Evolutionary conservation across 140 eudicot species (phyloP).

Genomic region (Stevia rebaudiana): DNA sequence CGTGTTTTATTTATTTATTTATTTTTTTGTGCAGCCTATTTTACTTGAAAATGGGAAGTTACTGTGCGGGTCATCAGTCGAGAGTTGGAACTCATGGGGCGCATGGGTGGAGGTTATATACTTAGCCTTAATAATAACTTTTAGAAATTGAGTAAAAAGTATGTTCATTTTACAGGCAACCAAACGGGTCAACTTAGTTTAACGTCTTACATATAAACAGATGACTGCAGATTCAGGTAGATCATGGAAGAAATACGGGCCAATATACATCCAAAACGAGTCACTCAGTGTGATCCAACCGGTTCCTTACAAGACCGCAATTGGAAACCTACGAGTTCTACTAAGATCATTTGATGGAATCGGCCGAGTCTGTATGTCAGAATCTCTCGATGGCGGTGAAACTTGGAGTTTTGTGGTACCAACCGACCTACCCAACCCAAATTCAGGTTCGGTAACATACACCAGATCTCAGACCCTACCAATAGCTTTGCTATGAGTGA

Average conservation of each 20-base stretch:
- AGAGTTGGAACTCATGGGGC: constrained; percentile 99
- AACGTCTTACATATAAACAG: constrained; percentile 36
- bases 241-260: constrained; percentile 77
- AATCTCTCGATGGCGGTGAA: constrained; percentile 72
- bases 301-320: constrained; percentile 73
- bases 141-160: too few relatives aligned
- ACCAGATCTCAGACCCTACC: too few relatives aligned
- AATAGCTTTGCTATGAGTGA: too few relatives aligned
- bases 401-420: constrained; percentile 73
- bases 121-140: background rate
- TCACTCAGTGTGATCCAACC: constrained; percentile 84
- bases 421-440: constrained; percentile 75
- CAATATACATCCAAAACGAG: constrained; percentile 52
- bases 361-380: constrained; percentile 73
- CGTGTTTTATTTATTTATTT: background rate
- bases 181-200: background rate
- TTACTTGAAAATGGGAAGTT: constrained; percentile 72
- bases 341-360: constrained; percentile 70
- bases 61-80: constrained; percentile 95
- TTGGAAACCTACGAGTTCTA: constrained; percentile 57
- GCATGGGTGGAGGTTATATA: constrained; percentile 88
- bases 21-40: constrained; percentile 54
- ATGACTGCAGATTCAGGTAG: constrained; percentile 75
- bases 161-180: background rate
- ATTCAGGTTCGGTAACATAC: constrained; percentile 69